These are phyloP conservation scores for Colletotrichum coccodes DNA, from an alignment of 2,329 filamentous ascomycete species.

Conservation along the genomic window DNA sequence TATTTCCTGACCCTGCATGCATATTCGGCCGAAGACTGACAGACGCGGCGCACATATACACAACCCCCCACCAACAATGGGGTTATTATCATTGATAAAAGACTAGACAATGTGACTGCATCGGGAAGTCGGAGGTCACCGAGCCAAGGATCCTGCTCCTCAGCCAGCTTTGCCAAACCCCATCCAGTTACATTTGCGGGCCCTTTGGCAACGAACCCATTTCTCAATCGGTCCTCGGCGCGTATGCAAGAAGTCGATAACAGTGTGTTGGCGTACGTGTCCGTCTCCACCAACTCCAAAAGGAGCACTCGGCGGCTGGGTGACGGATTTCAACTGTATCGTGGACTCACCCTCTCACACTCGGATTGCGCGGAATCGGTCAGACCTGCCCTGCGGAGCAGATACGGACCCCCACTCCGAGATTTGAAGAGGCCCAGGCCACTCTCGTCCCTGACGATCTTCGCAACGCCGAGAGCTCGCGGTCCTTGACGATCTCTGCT, in stretches of 20 bases:
- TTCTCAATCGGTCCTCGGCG: not conserved
- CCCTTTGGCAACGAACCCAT: not conserved
- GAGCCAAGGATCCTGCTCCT: not conserved
- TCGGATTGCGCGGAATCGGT: too few species aligned
- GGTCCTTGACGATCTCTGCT: conserved; percentile 10
- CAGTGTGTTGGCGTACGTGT: not conserved
- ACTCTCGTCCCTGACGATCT: conserved; percentile 8
- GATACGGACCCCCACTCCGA: not conserved
- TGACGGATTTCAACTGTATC: not conserved
- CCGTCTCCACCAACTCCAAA: not conserved
- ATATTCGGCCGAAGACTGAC: conserved; percentile 16
- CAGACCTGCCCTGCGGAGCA: too few species aligned
- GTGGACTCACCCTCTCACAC: not conserved
- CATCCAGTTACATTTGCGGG: not conserved
- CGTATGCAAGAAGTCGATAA: conserved; percentile 11
- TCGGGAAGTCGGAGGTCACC: conserved; percentile 1
- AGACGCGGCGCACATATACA: not conserved
- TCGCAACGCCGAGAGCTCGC: not conserved
- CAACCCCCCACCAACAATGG: not conserved
- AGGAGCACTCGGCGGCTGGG: not conserved
- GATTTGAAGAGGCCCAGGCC: not conserved
- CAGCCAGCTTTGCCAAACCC: not conserved
- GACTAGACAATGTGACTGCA: not conserved
- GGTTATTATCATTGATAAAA: not conserved
- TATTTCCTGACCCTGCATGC: conserved; percentile 25